Evolutionary conservation across 129 eudicot species (phyloP).

Genomic region (Cynara cardunculus): DNA sequence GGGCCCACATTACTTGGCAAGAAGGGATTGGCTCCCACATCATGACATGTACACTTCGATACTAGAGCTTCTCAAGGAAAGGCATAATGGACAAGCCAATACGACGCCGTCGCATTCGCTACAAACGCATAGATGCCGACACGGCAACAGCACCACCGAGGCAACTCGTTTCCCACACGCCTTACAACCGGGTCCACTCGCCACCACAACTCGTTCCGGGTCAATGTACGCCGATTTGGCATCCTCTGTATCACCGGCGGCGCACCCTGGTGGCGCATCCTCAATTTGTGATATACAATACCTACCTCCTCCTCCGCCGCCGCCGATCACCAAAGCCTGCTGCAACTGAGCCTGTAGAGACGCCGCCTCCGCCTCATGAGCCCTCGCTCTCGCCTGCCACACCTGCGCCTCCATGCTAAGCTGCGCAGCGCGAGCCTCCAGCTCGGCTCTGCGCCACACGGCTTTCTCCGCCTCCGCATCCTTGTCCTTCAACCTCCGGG

Average conservation of each 20-base stretch:
- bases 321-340: conserved; percentile 28
- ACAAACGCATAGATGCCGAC: conserved; percentile 51
- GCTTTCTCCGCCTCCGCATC: conserved; percentile 47
- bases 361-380: conserved; percentile 35
- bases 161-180: conserved; percentile 45
- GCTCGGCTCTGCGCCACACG: conserved; percentile 35
- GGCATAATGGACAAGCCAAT: conserved; percentile 44
- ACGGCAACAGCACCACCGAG: conserved; percentile 52
- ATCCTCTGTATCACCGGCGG: conserved; percentile 37
- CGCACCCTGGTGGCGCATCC: conserved; percentile 12
- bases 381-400: conserved; percentile 40
- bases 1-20: not conserved
- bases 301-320: not conserved
- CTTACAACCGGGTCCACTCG: conserved; percentile 42
- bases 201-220: conserved; percentile 35
- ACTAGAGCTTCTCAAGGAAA: conserved; percentile 35
- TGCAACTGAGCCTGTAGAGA: conserved; percentile 41
- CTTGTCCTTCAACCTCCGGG: conserved; percentile 40
- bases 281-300: not conserved
- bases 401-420: conserved; percentile 35
- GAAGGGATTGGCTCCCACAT: not conserved
- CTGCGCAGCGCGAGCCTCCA: conserved; percentile 47
- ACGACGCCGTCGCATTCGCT: conserved; percentile 44
- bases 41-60: conserved; percentile 41
- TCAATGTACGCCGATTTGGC: conserved; percentile 45